A percentile compares a stretch with the other conserved stretches of the same genome.
phyloP scores from a whole-genome alignment of 768 basidiomycete genomes.

The Russula virescens region DNA sequence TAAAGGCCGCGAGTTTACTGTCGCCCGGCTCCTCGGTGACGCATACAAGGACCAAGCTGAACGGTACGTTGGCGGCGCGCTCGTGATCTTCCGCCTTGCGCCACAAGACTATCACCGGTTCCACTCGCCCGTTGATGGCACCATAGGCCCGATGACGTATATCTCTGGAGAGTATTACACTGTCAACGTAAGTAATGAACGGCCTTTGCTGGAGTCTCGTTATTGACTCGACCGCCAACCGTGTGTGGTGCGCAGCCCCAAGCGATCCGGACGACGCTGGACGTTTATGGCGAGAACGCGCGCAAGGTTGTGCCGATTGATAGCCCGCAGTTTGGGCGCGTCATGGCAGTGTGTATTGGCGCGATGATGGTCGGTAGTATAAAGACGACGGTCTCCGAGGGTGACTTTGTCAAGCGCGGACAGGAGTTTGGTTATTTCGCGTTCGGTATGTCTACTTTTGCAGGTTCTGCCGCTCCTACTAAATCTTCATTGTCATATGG shows the following conservation, averaged over 20 bases:
- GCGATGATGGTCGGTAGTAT: constrained; percentile 97
- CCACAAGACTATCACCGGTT: constrained; percentile 97
- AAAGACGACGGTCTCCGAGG: constrained; percentile 78
- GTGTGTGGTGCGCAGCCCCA: constrained; percentile 53
- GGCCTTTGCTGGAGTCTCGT: neutral
- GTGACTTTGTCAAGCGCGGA: constrained; percentile 71
- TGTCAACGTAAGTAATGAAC: constrained; percentile 61
- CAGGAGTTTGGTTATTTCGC: constrained; percentile 95
- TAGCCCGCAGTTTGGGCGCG: constrained; percentile 81
- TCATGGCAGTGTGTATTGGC: constrained; percentile 88
- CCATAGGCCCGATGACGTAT: constrained; percentile 73
- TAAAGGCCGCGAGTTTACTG: constrained; percentile 90
- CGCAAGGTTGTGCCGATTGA: constrained; percentile 91
- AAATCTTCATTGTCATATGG: neutral
- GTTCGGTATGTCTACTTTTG: constrained; percentile 56
- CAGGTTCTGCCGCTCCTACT: neutral
- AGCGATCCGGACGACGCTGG: constrained; percentile 84
- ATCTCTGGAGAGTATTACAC: constrained; percentile 95
- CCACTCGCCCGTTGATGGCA: constrained; percentile 82
- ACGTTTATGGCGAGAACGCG: constrained; percentile 93
- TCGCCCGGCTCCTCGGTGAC: constrained; percentile 75
- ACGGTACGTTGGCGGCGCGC: constrained; percentile 69
- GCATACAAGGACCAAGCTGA: constrained; percentile 63
- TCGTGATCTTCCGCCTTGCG: constrained; percentile 88
- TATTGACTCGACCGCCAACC: neutral